Percentiles rank a stretch among this genome's conserved stretches.
Conservation (phyloP, 352 stramenopile genomes). For the Stramenopiles sp. region DNA sequence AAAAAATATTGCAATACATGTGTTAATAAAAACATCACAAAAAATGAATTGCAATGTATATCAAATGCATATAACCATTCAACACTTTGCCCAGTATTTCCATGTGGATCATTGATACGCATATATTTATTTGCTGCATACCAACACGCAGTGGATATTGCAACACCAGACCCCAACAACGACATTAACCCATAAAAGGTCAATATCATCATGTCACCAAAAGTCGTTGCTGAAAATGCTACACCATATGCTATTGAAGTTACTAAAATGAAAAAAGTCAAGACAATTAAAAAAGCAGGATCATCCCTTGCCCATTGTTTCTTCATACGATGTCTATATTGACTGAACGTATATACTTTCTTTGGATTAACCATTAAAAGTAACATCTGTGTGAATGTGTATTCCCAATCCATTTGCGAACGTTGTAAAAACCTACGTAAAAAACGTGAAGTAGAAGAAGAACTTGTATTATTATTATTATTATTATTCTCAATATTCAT, state of each 20-base stretch:
- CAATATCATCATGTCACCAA: constrained; percentile 16
- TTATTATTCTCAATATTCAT: no score
- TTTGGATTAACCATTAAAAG: no score
- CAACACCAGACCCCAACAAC: constrained; percentile 12
- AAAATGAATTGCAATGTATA: constrained; percentile 98
- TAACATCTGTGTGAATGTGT: no score
- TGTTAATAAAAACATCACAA: constrained; percentile 81
- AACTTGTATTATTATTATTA: no score
- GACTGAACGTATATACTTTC: no score
- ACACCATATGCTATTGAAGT: constrained; percentile 49
- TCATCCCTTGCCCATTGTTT: constrained; percentile 95
- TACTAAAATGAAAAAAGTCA: constrained; percentile 62
- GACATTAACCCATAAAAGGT: constrained; percentile 6
- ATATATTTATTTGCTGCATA: constrained; percentile 30
- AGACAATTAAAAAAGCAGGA: constrained; percentile 83
- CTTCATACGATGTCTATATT: no score
- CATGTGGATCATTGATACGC: constrained; percentile 24
- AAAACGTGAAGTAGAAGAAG: no score
- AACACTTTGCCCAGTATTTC: constrained; percentile 80
- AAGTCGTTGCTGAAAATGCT: constrained; percentile 29
- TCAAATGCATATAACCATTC: constrained; percentile 98
- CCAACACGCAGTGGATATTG: constrained; percentile 39
- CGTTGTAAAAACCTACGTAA: no score
- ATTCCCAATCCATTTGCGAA: no score
- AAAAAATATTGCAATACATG: constrained; percentile 88